Evolutionary conservation across 805 yeast genomes (phyloP).

Genomic region (Nadsonia fulvescens): DNA sequence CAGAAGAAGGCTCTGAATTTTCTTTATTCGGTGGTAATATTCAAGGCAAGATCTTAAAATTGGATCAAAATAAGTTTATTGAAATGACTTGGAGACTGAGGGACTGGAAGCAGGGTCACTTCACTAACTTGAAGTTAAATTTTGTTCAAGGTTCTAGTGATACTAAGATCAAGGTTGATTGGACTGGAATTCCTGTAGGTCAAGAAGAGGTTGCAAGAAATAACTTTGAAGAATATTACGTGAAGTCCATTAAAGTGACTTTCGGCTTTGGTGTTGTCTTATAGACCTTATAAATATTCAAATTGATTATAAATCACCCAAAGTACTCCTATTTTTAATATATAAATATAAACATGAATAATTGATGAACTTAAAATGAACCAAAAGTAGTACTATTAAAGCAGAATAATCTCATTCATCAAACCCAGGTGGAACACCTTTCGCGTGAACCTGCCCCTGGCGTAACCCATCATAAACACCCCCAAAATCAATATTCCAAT

Average conservation of each 20-base stretch:
- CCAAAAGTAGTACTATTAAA: no score
- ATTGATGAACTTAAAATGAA: neutral
- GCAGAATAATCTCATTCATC: no score
- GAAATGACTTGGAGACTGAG: slow-evolving; percentile 72
- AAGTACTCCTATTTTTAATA: slow-evolving; percentile 3
- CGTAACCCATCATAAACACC: slow-evolving; percentile 27
- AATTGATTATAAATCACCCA: slow-evolving; percentile 1
- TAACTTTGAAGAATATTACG: slow-evolving; percentile 80
- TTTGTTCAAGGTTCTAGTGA: slow-evolving; percentile 71
- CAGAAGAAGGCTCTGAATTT: slow-evolving; percentile 41
- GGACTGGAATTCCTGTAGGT: slow-evolving; percentile 86
- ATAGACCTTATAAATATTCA: slow-evolving; percentile 17
- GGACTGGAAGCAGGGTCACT: slow-evolving; percentile 79
- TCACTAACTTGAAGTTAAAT: slow-evolving; percentile 44
- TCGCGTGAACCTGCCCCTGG: slow-evolving; percentile 37
- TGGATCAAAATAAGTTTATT: slow-evolving; percentile 41
- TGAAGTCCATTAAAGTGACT: slow-evolving; percentile 73
- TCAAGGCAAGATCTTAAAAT: slow-evolving; percentile 44
- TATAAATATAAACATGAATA: slow-evolving; percentile 4
- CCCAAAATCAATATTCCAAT: slow-evolving; percentile 32
- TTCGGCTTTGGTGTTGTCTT: slow-evolving; percentile 94
- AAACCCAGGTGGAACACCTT: slow-evolving; percentile 81
- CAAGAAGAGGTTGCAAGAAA: slow-evolving; percentile 75
- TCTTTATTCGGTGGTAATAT: slow-evolving; percentile 78
- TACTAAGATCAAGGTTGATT: slow-evolving; percentile 59